Evolutionary conservation across 73 alveolate genomes (phyloP).

Genomic region (Paramecium bursaria): DNA sequence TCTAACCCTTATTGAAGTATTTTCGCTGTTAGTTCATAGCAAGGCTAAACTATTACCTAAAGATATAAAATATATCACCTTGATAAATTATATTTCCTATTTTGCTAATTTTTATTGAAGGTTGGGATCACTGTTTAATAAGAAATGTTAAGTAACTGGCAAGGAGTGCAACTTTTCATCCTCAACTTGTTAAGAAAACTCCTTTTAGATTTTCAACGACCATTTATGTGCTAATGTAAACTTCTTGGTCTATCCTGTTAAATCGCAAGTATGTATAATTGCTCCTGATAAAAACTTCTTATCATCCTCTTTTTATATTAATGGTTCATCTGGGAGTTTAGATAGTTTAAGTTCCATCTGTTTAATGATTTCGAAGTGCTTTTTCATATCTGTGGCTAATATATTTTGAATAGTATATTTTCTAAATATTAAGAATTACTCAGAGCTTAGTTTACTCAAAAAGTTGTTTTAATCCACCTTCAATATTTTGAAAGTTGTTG

Average conservation of each 20-base stretch:
- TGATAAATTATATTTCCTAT: constrained; percentile 36
- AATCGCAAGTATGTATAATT: constrained; percentile 64
- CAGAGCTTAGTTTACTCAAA: constrained; percentile 71
- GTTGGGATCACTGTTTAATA: constrained; percentile 18
- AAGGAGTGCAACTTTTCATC: constrained; percentile 7
- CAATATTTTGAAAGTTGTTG: constrained; percentile 86
- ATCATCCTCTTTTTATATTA: constrained; percentile 61
- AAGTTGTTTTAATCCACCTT: constrained; percentile 71
- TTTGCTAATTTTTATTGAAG: constrained; percentile 22
- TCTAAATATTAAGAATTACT: constrained; percentile 73
- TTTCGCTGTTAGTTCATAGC: constrained; percentile 19
- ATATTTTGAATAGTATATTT: constrained; percentile 78
- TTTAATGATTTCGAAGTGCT: constrained; percentile 59
- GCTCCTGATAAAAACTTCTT: constrained; percentile 64
- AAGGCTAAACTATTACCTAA: constrained; percentile 48
- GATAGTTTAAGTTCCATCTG: constrained; percentile 41
- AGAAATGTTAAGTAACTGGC: constrained; percentile 49
- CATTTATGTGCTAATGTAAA: constrained; percentile 40
- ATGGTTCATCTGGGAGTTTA: constrained; percentile 45
- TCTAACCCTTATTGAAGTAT: constrained; percentile 22
- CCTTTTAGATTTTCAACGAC: constrained; percentile 27
- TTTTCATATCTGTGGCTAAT: constrained; percentile 78
- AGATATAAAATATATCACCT: neutral
- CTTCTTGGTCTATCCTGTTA: constrained; percentile 1
- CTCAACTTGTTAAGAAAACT: constrained; percentile 8